phyloP scores from a whole-genome alignment of 768 basidiomycete species.

The Boletus pseudopeckii region DNA sequence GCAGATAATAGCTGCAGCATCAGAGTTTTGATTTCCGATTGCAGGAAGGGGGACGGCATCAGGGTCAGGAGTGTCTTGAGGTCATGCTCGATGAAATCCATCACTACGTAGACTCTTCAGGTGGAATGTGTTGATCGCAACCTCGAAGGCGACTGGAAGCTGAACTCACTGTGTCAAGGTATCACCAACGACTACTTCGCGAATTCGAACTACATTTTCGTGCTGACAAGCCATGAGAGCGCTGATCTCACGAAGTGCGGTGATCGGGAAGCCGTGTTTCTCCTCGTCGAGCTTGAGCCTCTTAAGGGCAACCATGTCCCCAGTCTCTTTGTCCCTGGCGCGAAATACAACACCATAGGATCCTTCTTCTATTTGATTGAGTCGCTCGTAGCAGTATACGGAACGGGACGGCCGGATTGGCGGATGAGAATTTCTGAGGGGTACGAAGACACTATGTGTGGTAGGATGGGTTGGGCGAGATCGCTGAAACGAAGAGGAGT shows the following conservation, averaged over 20 bases:
- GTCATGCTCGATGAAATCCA: constrained; percentile 99
- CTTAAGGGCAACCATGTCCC: constrained; percentile 95
- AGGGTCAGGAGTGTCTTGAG: constrained; percentile 91
- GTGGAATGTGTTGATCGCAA: constrained; percentile 9
- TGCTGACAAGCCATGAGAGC: constrained; percentile 94
- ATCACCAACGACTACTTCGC: constrained; percentile 97
- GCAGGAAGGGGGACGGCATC: constrained; percentile 96
- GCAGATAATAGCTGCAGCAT: constrained; percentile 92
- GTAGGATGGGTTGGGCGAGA: constrained; percentile 12
- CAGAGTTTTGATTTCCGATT: constrained; percentile 97
- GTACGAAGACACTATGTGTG: constrained; percentile 68
- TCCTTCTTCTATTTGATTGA: constrained; percentile 99
- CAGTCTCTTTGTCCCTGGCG: constrained; percentile 91
- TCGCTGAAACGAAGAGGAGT: constrained; percentile 18
- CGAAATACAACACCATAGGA: constrained; percentile 97
- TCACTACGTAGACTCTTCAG: constrained; percentile 93
- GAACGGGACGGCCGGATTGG: constrained; percentile 83
- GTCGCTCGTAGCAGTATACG: constrained; percentile 87
- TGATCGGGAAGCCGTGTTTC: constrained; percentile 98
- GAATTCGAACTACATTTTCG: constrained; percentile 94
- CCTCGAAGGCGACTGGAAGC: constrained; percentile 4
- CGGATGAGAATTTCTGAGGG: constrained; percentile 73
- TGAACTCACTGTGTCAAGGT: constrained; percentile 94
- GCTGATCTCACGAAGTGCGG: constrained; percentile 90
- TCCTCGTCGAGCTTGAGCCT: constrained; percentile 98